phyloP scores from a whole-genome alignment of 140 eudicot species.

The Bidens hawaiensis region DNA sequence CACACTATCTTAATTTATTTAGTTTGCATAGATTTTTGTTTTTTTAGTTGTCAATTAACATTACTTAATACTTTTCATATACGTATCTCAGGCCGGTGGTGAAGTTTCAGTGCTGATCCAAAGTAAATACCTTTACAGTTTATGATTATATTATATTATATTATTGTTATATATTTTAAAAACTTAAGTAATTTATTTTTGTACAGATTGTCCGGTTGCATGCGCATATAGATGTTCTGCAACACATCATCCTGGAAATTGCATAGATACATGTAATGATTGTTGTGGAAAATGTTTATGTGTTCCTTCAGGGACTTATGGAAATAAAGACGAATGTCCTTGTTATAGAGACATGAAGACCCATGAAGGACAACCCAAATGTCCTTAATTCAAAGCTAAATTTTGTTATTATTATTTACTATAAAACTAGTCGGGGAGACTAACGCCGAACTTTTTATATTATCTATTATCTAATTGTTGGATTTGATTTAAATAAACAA shows the following conservation, averaged over 20 bases:
- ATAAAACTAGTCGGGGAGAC: background rate
- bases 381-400: constrained; percentile 18
- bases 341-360: constrained; percentile 32
- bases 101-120: constrained; percentile 25
- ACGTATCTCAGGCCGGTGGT: constrained; percentile 21
- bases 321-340: constrained; percentile 36
- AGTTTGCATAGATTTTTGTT: too few relatives aligned
- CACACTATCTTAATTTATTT: too few relatives aligned
- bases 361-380: constrained; percentile 20
- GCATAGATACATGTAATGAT: constrained; percentile 23
- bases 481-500: too few relatives aligned
- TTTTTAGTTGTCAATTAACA: too few relatives aligned
- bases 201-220: constrained; percentile 25
- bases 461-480: too few relatives aligned
- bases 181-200: background rate
- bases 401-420: background rate
- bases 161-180: background rate
- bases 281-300: constrained; percentile 35
- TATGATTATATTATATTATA: background rate
- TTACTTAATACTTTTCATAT: too few relatives aligned
- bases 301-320: constrained; percentile 35
- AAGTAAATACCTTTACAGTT: constrained; percentile 2
- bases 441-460: background rate
- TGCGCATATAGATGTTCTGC: constrained; percentile 30
- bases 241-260: constrained; percentile 10